Conservation (phyloP, 129 eudicot genomes). For the Artemisia argyi region DNA sequence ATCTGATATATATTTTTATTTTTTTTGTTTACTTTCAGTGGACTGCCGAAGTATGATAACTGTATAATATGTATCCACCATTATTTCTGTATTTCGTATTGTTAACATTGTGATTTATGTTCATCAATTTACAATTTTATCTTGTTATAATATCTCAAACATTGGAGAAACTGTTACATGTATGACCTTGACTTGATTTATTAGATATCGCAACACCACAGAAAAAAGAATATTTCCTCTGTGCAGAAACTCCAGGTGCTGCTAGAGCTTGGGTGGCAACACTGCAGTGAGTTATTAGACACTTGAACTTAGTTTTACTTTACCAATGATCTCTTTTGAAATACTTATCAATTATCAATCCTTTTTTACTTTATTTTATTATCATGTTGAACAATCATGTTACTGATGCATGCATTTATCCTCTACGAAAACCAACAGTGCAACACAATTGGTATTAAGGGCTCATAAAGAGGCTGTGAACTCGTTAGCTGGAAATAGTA, state of each 20-base stretch:
- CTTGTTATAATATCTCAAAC: slow-evolving; percentile 2
- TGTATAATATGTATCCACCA: slow-evolving; percentile 93
- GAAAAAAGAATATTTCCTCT: slow-evolving; percentile 87
- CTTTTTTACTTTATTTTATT: background rate
- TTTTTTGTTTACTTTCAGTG: slow-evolving; percentile 60
- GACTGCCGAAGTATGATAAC: slow-evolving; percentile 94
- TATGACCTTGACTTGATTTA: slow-evolving; percentile 41
- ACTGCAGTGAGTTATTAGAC: slow-evolving; percentile 67
- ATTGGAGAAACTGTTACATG: slow-evolving; percentile 2
- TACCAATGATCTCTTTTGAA: slow-evolving; percentile 1
- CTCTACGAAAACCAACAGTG: slow-evolving; percentile 45
- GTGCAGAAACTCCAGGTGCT: slow-evolving; percentile 99
- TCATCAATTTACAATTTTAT: background rate
- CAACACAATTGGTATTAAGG: slow-evolving; percentile 86
- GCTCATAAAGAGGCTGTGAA: slow-evolving; percentile 99
- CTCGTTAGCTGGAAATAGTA: slow-evolving; percentile 89
- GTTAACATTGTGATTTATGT: background rate
- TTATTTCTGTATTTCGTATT: slow-evolving; percentile 10
- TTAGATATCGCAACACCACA: slow-evolving; percentile 96
- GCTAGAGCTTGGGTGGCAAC: slow-evolving; percentile 98
- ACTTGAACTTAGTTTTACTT: background rate
- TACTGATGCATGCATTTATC: background rate
- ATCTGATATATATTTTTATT: slow-evolving; percentile 21
- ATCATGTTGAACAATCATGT: background rate
- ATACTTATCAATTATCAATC: background rate